These are phyloP conservation scores for Erodium maritimum DNA, from an alignment of 345 rosid genomes.

Conservation along the genomic window DNA sequence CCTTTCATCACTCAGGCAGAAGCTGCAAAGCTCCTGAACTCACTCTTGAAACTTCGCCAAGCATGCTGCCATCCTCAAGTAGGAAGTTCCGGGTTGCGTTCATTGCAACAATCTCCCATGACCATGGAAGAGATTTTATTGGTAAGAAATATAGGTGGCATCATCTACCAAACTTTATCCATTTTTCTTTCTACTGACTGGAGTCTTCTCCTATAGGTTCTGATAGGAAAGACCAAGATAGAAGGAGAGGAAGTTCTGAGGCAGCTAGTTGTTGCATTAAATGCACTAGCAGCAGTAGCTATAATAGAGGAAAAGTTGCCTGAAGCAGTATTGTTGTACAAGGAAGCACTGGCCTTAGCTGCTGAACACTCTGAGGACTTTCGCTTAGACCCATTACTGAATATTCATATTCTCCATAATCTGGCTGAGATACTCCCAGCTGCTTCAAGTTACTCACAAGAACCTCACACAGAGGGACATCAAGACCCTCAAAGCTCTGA, in stretches of 20 bases:
- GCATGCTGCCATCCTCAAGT: constrained; percentile 99
- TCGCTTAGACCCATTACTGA: constrained; percentile 76
- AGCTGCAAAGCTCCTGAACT: constrained; percentile 74
- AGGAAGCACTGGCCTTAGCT: constrained; percentile 60
- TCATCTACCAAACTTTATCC: constrained; percentile 1
- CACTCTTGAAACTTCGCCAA: constrained; percentile 95
- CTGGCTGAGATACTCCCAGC: constrained; percentile 57
- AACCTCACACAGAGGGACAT: constrained; percentile 18
- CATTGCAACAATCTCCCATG: constrained; percentile 90
- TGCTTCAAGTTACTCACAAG: constrained; percentile 20
- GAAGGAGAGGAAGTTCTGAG: constrained; percentile 96
- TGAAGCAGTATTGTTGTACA: constrained; percentile 59
- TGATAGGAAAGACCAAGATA: constrained; percentile 74
- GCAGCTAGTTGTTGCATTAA: constrained; percentile 70
- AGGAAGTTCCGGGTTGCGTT: constrained; percentile 86
- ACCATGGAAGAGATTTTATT: constrained; percentile 85
- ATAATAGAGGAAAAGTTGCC: constrained; percentile 55
- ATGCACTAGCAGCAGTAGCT: constrained; percentile 88
- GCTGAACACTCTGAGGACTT: constrained; percentile 70
- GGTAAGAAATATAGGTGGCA: constrained; percentile 22
- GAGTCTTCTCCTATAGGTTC: constrained; percentile 40
- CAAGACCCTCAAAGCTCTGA: constrained; percentile 22
- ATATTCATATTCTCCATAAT: constrained; percentile 88
- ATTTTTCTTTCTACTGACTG: constrained; percentile 13
- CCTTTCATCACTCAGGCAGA: constrained; percentile 64